These are phyloP conservation scores for Tilletia indica DNA, from an alignment of 1,284 basidiomycete genomes.

Conservation along the genomic window DNA sequence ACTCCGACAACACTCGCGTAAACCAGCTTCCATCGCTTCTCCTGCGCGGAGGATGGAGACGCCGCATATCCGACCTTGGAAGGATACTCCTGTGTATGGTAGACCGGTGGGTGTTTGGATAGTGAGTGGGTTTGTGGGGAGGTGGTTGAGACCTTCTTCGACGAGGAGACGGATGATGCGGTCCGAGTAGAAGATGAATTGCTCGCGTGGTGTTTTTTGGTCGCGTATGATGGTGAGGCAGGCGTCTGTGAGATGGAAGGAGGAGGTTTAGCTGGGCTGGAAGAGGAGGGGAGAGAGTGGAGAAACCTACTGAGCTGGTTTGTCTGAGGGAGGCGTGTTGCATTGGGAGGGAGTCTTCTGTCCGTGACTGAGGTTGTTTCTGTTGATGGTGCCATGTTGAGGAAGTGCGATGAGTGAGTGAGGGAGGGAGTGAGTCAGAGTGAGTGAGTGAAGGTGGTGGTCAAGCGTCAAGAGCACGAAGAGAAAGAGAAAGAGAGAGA, in stretches of 20 bases:
- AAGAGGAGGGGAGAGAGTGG: constrained; percentile 59
- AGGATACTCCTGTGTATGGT: constrained; percentile 61
- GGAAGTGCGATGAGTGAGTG: no score
- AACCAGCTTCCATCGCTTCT: constrained; percentile 63
- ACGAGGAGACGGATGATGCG: constrained; percentile 65
- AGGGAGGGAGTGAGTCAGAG: no score
- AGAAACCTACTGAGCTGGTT: constrained; percentile 78
- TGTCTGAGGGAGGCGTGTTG: constrained; percentile 80
- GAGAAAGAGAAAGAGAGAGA: no score
- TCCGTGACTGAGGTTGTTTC: constrained; percentile 14
- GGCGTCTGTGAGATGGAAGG: constrained; percentile 64
- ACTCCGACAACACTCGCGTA: constrained; percentile 79
- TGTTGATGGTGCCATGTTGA: no score
- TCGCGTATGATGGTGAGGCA: constrained; percentile 87
- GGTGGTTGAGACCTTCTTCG: constrained; percentile 82
- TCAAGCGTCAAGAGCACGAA: no score
- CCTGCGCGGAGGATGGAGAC: constrained; percentile 57
- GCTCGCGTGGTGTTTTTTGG: constrained; percentile 65
- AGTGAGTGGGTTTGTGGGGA: constrained; percentile 62
- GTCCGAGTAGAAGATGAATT: constrained; percentile 93
- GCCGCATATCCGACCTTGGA: constrained; percentile 51
- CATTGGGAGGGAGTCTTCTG: constrained; percentile 67
- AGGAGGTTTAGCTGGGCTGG: not conserved
- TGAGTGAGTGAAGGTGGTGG: no score
- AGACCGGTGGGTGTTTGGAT: constrained; percentile 63